These are phyloP conservation scores for Tubosaeta brunneosetosa DNA, from an alignment of 768 basidiomycete genomes.

Conservation along the genomic window DNA sequence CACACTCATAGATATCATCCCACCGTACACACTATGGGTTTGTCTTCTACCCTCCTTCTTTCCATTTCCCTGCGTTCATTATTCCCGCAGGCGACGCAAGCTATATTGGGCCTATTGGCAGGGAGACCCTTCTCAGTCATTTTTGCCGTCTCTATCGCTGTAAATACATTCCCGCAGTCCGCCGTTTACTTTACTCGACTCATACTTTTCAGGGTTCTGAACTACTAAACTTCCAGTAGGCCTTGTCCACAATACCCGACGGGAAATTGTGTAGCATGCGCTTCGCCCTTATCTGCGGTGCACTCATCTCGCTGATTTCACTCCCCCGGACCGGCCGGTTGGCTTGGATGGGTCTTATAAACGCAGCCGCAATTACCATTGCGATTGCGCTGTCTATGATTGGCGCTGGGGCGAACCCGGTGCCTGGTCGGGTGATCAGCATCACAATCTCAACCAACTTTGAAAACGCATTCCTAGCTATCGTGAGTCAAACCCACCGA, in stretches of 20 bases:
- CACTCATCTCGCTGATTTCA: background rate
- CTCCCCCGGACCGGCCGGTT: background rate
- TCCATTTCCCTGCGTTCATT: no score
- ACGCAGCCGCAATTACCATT: background rate
- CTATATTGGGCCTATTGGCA: no score
- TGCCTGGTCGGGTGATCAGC: constrained; percentile 12
- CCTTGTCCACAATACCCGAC: background rate
- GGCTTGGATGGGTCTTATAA: background rate
- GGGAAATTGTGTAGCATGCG: background rate
- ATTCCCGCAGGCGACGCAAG: no score
- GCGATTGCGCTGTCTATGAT: background rate
- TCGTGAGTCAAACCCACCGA: background rate
- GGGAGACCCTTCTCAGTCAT: background rate
- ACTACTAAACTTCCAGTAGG: background rate
- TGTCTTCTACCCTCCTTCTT: background rate
- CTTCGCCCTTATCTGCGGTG: background rate
- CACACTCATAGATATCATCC: no score
- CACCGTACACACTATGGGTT: background rate
- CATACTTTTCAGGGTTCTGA: background rate
- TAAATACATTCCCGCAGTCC: background rate
- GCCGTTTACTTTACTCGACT: background rate
- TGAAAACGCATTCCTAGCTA: constrained; percentile 24
- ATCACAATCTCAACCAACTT: constrained; percentile 39
- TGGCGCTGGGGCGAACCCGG: background rate
- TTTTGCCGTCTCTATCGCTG: background rate